A percentile compares a stretch with the other conserved stretches of the same genome.
phyloP scores from a whole-genome alignment of 192 early-diverging fungal genomes.

The Backusella tarrabulga region DNA sequence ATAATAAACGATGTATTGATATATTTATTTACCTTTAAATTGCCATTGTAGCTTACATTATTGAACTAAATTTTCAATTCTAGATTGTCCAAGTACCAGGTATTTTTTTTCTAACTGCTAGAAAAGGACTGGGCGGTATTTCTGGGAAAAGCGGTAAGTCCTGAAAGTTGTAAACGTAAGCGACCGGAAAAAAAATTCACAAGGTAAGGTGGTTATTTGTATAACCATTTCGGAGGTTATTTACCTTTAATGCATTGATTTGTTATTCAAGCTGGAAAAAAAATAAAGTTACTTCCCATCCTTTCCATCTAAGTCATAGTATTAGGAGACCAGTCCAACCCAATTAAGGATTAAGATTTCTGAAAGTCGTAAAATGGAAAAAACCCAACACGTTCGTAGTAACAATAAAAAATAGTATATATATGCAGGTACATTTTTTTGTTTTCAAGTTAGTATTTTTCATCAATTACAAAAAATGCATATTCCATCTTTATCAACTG shows the following conservation, averaged over 20 bases:
- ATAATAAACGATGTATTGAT: background rate
- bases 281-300: constrained; percentile 4
- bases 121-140: background rate
- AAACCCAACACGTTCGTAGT: background rate
- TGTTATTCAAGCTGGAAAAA: background rate
- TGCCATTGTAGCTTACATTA: background rate
- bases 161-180: background rate
- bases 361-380: background rate
- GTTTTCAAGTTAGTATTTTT: background rate
- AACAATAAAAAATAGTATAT: background rate
- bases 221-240: background rate
- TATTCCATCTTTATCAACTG: constrained; percentile 7
- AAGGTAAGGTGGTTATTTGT: background rate
- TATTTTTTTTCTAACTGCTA: background rate
- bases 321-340: background rate
- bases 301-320: constrained; percentile 1
- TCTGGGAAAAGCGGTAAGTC: background rate
- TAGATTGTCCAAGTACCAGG: background rate
- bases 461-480: background rate
- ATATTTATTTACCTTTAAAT: background rate
- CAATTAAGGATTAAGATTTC: background rate
- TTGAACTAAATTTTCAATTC: background rate
- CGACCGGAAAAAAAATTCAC: background rate
- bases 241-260: background rate
- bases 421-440: background rate